phyloP scores from a whole-genome alignment of 2,329 filamentous ascomycete genomes.

The Fusarium sp. region DNA sequence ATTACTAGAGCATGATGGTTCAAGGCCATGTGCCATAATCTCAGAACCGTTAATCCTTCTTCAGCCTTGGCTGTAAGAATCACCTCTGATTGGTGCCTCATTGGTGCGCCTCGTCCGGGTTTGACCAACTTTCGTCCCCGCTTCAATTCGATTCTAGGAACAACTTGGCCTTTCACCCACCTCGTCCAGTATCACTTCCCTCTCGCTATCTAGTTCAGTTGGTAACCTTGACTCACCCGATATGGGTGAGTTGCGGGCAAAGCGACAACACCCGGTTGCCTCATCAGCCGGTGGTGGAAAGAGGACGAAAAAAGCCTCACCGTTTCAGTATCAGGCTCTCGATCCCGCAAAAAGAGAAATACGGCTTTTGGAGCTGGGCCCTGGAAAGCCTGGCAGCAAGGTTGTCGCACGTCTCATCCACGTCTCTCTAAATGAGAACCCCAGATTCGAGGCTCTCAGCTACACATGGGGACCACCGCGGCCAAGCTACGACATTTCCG shows the following conservation, averaged over 20 bases:
- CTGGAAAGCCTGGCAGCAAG: conserved; percentile 5
- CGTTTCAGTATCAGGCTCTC: background rate
- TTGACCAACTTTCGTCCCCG: too few species aligned
- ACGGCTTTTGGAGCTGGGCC: conserved; percentile 6
- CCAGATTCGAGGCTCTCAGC: conserved; percentile 17
- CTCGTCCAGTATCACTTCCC: too few species aligned
- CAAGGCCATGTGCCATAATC: too few species aligned
- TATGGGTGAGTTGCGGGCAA: background rate
- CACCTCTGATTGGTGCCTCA: too few species aligned
- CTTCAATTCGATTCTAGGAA: too few species aligned
- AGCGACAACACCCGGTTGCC: background rate
- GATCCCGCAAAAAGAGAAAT: background rate
- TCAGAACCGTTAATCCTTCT: too few species aligned
- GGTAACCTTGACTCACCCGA: too few species aligned
- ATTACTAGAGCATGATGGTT: too few species aligned
- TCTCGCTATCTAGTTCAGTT: too few species aligned
- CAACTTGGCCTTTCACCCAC: too few species aligned
- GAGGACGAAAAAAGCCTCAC: conserved; percentile 2
- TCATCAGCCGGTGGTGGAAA: background rate
- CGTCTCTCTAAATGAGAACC: conserved; percentile 8
- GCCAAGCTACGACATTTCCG: conserved; percentile 4
- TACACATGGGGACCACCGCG: conserved; percentile 18
- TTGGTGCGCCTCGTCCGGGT: too few species aligned
- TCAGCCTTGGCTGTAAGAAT: too few species aligned
- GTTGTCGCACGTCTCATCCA: background rate